Evolutionary conservation across 1,139 yeast genomes (phyloP).

Genomic region (Nakaseomyces nivariensis): DNA sequence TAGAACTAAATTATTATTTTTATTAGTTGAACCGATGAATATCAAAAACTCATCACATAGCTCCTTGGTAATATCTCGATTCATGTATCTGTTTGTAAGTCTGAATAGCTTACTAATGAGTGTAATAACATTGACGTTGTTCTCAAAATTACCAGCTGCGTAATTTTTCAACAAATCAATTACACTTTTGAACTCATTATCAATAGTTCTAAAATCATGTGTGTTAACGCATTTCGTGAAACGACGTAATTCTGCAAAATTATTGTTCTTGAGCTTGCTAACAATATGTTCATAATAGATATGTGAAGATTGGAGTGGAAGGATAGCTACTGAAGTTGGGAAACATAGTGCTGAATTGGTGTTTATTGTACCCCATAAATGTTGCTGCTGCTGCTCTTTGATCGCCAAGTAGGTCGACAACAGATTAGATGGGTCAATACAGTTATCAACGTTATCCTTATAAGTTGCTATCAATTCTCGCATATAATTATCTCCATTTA

Average conservation of each 20-base stretch:
- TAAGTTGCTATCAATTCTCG: constrained; percentile 1
- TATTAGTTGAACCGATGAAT: constrained; percentile 9
- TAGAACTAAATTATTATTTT: constrained; percentile 14
- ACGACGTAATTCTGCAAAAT: constrained; percentile 9
- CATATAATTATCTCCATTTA: constrained; percentile 6
- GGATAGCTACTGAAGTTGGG: constrained; percentile 24
- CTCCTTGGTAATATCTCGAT: constrained; percentile 24
- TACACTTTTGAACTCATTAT: constrained; percentile 10
- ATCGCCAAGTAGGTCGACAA: constrained; percentile 26
- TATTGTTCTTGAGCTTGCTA: constrained; percentile 8
- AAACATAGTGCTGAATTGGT: constrained; percentile 17
- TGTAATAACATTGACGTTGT: constrained; percentile 13
- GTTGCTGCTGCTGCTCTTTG: constrained; percentile 20
- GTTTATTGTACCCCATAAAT: constrained; percentile 26
- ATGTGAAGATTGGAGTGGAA: constrained; percentile 20
- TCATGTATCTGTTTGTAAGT: constrained; percentile 14
- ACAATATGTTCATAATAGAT: constrained; percentile 14
- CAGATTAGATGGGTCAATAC: constrained; percentile 13
- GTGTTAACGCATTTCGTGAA: constrained; percentile 16
- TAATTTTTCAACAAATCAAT: constrained; percentile 17
- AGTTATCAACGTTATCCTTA: neutral
- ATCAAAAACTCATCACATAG: constrained; percentile 17
- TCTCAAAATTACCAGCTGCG: constrained; percentile 21
- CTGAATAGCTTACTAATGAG: constrained; percentile 21
- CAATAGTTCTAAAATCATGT: constrained; percentile 8